Conservation (phyloP, 192 early-diverging fungal genomes). For the Umbelopsis vinacea region DNA sequence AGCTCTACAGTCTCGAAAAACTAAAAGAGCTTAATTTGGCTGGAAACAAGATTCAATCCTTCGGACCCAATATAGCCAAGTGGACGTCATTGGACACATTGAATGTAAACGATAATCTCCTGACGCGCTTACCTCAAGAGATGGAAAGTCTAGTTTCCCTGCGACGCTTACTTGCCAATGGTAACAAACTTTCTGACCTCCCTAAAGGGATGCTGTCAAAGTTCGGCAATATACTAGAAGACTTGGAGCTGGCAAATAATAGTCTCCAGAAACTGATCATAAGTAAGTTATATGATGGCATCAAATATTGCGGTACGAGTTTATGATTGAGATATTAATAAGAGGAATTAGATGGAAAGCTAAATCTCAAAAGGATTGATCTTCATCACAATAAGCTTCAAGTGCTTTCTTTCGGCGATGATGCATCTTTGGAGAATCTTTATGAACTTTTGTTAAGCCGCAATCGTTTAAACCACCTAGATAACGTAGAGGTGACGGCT, state of each 20-base stretch:
- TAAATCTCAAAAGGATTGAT: slow-evolving; percentile 25
- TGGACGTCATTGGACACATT: slow-evolving; percentile 44
- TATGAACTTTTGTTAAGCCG: slow-evolving; percentile 49
- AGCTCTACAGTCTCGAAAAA: slow-evolving; percentile 35
- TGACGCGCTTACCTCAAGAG: neutral
- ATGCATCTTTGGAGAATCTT: slow-evolving; percentile 39
- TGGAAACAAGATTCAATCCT: slow-evolving; percentile 42
- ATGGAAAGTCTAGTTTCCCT: slow-evolving; percentile 14
- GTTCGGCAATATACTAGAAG: neutral
- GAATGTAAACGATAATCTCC: slow-evolving; percentile 4
- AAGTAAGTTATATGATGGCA: neutral
- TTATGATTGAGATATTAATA: neutral
- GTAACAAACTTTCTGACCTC: slow-evolving; percentile 34
- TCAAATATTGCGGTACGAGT: neutral
- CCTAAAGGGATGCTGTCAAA: slow-evolving; percentile 39
- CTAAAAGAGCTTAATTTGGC: slow-evolving; percentile 52
- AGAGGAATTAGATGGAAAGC: neutral
- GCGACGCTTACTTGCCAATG: slow-evolving; percentile 20
- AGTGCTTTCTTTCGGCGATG: slow-evolving; percentile 17
- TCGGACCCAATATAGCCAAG: slow-evolving; percentile 40
- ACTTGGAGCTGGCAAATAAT: slow-evolving; percentile 14
- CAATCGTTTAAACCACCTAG: slow-evolving; percentile 43
- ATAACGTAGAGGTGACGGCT: slow-evolving; percentile 33
- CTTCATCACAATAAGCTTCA: slow-evolving; percentile 41
- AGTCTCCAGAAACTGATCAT: neutral